These are phyloP conservation scores for Cladosporium sp. DNA, from an alignment of 2,329 filamentous ascomycete genomes.

Conservation along the genomic window DNA sequence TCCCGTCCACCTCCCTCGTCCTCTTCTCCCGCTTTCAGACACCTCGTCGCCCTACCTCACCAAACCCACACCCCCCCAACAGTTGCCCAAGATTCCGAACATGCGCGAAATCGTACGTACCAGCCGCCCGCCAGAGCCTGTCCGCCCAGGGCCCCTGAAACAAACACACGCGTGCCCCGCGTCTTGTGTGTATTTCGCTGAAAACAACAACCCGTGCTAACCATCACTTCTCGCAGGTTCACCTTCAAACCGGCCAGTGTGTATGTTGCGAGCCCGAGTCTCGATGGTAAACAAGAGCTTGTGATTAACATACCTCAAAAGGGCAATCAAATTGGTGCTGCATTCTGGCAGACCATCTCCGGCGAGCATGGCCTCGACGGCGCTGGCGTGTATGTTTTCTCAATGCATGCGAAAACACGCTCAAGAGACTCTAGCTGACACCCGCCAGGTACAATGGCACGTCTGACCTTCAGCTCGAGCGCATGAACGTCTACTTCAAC, in stretches of 20 bases:
- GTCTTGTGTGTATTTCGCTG: slow-evolving; percentile 33
- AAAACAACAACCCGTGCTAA: slow-evolving; percentile 54
- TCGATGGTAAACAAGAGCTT: slow-evolving; percentile 10
- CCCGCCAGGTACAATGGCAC: slow-evolving; percentile 82
- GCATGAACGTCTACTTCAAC: slow-evolving; percentile 99
- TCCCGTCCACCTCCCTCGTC: slow-evolving; percentile 11
- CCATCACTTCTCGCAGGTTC: slow-evolving; percentile 65
- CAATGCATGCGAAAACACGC: background rate
- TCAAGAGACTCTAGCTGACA: slow-evolving; percentile 22
- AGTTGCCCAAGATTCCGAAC: slow-evolving; percentile 32
- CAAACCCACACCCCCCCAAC: slow-evolving; percentile 5
- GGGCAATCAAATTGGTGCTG: slow-evolving; percentile 99
- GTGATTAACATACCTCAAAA: slow-evolving; percentile 39
- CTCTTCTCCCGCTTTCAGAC: slow-evolving; percentile 17
- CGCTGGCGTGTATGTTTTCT: slow-evolving; percentile 78
- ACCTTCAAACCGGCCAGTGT: slow-evolving; percentile 99
- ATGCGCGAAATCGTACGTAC: slow-evolving; percentile 67
- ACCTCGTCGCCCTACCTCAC: slow-evolving; percentile 17
- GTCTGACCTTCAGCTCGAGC: slow-evolving; percentile 98
- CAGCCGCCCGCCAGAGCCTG: slow-evolving; percentile 15
- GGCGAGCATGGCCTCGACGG: slow-evolving; percentile 90
- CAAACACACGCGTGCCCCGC: slow-evolving; percentile 41
- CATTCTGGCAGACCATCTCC: slow-evolving; percentile 75
- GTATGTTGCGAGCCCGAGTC: slow-evolving; percentile 54
- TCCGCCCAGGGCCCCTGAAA: slow-evolving; percentile 20